phyloP scores from a whole-genome alignment of 192 early-diverging fungal species.

The Spinellus fusiger region DNA sequence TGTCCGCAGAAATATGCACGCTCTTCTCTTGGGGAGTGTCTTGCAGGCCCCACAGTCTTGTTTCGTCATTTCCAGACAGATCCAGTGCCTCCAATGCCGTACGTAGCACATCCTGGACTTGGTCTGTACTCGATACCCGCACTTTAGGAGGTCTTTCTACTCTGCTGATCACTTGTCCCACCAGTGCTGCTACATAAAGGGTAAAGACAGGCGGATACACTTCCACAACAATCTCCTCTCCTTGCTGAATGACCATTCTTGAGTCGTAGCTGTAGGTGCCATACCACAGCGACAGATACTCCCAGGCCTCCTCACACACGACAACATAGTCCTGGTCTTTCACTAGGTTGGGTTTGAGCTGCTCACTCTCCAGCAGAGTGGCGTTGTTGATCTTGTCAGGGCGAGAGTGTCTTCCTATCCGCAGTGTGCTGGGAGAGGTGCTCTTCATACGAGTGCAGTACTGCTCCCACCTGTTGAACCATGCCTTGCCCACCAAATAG shows the following conservation, averaged over 20 bases:
- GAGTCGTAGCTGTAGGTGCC: background rate
- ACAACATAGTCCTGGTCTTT: constrained; percentile 26
- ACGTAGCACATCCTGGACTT: background rate
- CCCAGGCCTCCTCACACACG: constrained; percentile 42
- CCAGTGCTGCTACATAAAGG: background rate
- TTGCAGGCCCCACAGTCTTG: background rate
- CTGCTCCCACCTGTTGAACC: constrained; percentile 43
- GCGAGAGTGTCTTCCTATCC: constrained; percentile 6
- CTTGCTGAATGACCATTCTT: background rate
- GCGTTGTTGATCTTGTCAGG: constrained; percentile 42
- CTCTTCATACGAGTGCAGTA: constrained; percentile 32
- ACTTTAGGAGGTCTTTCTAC: background rate
- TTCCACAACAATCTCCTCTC: background rate
- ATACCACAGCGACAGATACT: constrained; percentile 36
- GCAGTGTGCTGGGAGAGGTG: background rate
- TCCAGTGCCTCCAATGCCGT: background rate
- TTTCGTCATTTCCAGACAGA: background rate
- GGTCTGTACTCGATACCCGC: background rate
- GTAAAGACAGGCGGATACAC: background rate
- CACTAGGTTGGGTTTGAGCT: constrained; percentile 29
- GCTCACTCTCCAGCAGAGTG: constrained; percentile 17
- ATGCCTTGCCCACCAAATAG: constrained; percentile 42
- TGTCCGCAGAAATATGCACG: too few species aligned
- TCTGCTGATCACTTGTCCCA: background rate
- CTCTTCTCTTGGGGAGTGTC: too few species aligned